Evolutionary conservation across 2,329 filamentous ascomycete genomes (phyloP), one percentile per base, ranked within the genome.

Genomic region (Macroventuria anomochaeta): DNA sequence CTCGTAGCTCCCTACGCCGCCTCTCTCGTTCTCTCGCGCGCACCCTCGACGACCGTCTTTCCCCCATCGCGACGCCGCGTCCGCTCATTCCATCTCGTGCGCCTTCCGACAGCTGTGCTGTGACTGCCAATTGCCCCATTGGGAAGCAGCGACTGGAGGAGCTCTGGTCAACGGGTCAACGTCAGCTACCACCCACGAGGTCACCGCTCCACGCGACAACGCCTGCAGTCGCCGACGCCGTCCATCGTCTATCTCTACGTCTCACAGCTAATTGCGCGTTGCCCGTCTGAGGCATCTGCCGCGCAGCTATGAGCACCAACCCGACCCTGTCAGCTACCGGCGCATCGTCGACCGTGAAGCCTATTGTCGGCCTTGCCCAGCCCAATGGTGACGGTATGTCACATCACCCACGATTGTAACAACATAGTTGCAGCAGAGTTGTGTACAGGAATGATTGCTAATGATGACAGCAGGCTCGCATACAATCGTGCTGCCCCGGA

Each of bases 271-370:
- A 51, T 55, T 29, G 50, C 55, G 53, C 54, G 43, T 59, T 53
- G 52, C 58, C 58, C 49, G 40, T 46, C 43, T 39, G 49, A 64
- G 59, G 55, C 55, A 29, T 36, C 51, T 44, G 51, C 46, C 42
- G 65, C 68, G 63, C 67, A 61, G 67, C 65, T 63, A 76, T 76
- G 74, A 75, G 71, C 70, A 53, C 67, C 61, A 65, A 71, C 54
- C 65, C 63, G 28, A 53, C 59, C 46, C 67, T 66, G 59, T 55
- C 65, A 52, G 51, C 67, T 29, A 46, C 62, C 54, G 69, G 70
- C 61, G 53, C 64, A 55, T 57, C 69, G 31, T 64, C 65, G 46
- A 54, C 63, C 44, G 70, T 70, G 49, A 72, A 73, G 65, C 58
- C 64, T 33, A 26, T 57, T 33, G 54, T 56, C 15, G 55, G 41